phyloP scores from a whole-genome alignment of 352 stramenopile genomes.

The Globisporangium irregulare region DNA sequence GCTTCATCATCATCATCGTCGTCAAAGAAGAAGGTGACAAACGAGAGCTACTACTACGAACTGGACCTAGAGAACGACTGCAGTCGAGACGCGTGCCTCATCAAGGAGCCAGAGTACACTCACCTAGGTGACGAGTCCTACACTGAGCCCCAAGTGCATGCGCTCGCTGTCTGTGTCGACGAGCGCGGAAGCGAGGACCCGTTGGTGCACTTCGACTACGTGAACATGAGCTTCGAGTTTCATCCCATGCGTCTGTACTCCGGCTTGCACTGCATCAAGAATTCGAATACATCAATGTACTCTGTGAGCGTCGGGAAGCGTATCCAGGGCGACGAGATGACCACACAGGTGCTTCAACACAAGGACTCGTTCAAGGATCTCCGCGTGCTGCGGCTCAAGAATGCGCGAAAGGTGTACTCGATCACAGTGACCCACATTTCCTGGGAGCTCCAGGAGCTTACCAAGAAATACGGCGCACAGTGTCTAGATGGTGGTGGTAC shows the following conservation, averaged over 20 bases:
- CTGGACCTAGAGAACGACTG: slow-evolving; percentile 2
- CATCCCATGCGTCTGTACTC: background rate
- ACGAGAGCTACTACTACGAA: slow-evolving; percentile 6
- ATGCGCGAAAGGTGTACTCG: slow-evolving; percentile 15
- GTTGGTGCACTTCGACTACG: background rate
- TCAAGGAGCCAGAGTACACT: slow-evolving; percentile 5
- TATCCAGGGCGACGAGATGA: slow-evolving; percentile 5
- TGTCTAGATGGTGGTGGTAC: background rate
- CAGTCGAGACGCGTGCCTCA: background rate
- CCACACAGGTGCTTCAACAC: background rate
- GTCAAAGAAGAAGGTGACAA: background rate
- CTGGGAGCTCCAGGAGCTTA: slow-evolving; percentile 5
- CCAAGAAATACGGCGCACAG: background rate
- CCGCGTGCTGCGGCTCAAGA: slow-evolving; percentile 1
- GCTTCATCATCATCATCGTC: too few relatives aligned
- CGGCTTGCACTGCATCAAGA: background rate
- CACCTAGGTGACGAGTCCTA: background rate
- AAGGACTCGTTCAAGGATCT: background rate
- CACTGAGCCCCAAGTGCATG: slow-evolving; percentile 6
- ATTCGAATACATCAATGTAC: slow-evolving; percentile 13
- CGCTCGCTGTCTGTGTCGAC: slow-evolving; percentile 9
- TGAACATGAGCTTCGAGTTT: background rate
- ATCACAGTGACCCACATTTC: slow-evolving; percentile 8
- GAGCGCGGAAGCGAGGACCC: slow-evolving; percentile 5
- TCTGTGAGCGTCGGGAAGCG: slow-evolving; percentile 9